phyloP scores from a whole-genome alignment of 1,139 yeast genomes.

The Suhomyces panamericanus region DNA sequence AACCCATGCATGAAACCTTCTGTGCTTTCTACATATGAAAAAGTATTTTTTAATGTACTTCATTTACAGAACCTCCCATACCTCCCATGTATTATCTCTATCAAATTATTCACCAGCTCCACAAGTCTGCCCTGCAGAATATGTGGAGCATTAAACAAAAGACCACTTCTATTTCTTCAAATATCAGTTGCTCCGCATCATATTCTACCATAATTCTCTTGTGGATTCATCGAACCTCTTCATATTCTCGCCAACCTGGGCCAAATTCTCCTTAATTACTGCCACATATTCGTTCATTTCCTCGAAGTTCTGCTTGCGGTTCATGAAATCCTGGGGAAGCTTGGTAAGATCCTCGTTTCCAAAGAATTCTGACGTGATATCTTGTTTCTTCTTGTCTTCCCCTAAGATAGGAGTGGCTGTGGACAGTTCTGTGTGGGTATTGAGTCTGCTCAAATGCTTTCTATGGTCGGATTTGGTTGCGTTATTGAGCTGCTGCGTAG shows the following conservation, averaged over 20 bases:
- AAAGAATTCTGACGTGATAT: conserved; percentile 23
- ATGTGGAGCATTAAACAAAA: too few species aligned
- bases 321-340: conserved; percentile 15
- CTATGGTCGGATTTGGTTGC: conserved; percentile 13
- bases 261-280: conserved; percentile 36
- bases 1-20: too few species aligned
- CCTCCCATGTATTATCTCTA: too few species aligned
- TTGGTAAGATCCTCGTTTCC: conserved; percentile 16
- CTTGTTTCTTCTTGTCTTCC: conserved; percentile 9
- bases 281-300: conserved; percentile 40
- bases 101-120: too few species aligned
- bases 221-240: conserved; percentile 42
- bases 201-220: conserved; percentile 33
- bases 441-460: conserved; percentile 13
- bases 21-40: too few species aligned
- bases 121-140: too few species aligned
- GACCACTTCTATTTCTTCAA: too few species aligned
- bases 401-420: neutral
- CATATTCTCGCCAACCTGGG: conserved; percentile 41
- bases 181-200: neutral
- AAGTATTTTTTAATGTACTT: too few species aligned
- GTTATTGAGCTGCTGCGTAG: conserved; percentile 32
- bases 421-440: conserved; percentile 1
- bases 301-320: conserved; percentile 37
- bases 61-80: too few species aligned